Evolutionary conservation across 2,329 filamentous ascomycete genomes (phyloP), one percentile per base, ranked within the genome.

Genomic region (Madurella fahalii): DNA sequence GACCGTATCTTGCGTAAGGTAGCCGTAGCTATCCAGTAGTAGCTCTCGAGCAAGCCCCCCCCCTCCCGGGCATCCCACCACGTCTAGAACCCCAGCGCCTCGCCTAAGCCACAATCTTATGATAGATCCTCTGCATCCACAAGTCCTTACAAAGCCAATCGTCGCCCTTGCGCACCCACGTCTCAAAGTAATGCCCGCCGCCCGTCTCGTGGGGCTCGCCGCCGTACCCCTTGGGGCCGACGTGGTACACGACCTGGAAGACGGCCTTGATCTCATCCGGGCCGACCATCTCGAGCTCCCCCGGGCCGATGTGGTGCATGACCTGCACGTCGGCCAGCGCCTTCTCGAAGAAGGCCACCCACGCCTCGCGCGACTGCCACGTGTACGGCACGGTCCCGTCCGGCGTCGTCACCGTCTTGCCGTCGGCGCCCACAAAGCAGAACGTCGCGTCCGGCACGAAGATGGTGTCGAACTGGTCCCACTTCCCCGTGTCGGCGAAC

Each of bases 401-500:
- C 20, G 48, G 48, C 16, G 48, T 43, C 13, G 41, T 25, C 13
- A 50, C n/a, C 2, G 30, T 16, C 15, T 50, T 44, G 40, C 48
- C 40, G 13, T 50, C 40, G 9, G 13, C 31, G 31, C 44, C 48
- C 13, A 44, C 40, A 15, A 50, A 50, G 5, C 11, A 5, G 17
- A 50, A 50, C 3, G 40, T 50, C 9, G 48, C 48, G 40, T 50
- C 40, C 5, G 40, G 40, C 30, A 50, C 17, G 32, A 50, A 50
- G 40, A 50, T 44, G 40, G 40, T 44, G 40, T 50, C 48, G 32
- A 50, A 50, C 9, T 25, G n/a, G 30, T 12, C 2, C 48, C 48
- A 50, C 32, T 50, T 40, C 40, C 44, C 44, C 31, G 40, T 50
- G 48, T 50, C 48, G 40, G 48, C 48, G 40, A 50, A 44, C 16